phyloP scores from a whole-genome alignment of 345 rosid species.

The Citrus glauca region DNA sequence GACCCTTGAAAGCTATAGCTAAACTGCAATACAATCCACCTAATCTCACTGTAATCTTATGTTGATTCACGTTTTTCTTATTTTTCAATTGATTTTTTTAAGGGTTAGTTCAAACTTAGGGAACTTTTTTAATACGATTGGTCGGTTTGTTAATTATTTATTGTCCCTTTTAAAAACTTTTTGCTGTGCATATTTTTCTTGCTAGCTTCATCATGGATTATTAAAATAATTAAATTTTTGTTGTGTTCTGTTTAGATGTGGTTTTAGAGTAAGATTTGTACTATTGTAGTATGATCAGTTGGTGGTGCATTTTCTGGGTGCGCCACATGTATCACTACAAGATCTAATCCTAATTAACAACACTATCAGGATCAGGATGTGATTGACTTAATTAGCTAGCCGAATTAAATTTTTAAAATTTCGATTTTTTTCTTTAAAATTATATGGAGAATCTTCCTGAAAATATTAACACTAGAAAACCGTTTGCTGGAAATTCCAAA shows the following conservation, averaged over 20 bases:
- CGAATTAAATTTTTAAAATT: neutral
- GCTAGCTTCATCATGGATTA: neutral
- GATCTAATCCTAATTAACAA: neutral
- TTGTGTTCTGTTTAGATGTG: slow-evolving; percentile 28
- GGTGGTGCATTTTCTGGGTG: slow-evolving; percentile 18
- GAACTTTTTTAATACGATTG: slow-evolving; percentile 18
- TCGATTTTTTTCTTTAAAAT: neutral
- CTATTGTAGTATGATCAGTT: neutral
- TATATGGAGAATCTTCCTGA: neutral
- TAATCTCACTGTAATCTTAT: slow-evolving; percentile 8
- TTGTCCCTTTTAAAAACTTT: neutral
- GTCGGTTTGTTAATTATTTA: slow-evolving; percentile 2
- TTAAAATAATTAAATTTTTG: neutral
- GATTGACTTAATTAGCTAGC: neutral
- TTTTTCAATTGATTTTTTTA: neutral
- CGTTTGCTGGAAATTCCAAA: neutral
- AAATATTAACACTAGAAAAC: neutral
- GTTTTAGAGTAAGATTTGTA: slow-evolving; percentile 35
- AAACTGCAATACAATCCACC: slow-evolving; percentile 37
- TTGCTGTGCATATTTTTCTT: neutral
- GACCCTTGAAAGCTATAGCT: slow-evolving; percentile 36
- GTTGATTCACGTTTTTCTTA: neutral
- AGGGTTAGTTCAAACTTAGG: slow-evolving; percentile 8
- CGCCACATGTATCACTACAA: slow-evolving; percentile 25
- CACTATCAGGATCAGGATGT: neutral